These are phyloP conservation scores for Aspergillus hiratsukae DNA, from an alignment of 2,329 filamentous ascomycete genomes.

Conservation along the genomic window DNA sequence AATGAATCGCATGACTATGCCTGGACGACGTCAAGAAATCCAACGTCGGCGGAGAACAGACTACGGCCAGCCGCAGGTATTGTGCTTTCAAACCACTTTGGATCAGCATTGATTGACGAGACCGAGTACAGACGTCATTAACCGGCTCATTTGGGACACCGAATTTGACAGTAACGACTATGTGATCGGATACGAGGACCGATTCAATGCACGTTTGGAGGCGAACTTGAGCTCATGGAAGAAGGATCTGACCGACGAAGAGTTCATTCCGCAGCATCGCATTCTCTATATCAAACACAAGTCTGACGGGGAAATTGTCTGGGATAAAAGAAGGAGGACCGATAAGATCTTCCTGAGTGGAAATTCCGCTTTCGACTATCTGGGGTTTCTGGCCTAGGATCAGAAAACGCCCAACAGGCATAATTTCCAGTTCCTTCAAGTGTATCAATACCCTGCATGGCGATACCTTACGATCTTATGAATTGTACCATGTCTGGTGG, in stretches of 20 bases:
- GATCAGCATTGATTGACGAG: neutral
- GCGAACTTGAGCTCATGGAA: constrained; percentile 49
- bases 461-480: neutral
- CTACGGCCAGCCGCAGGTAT: constrained; percentile 12
- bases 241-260: constrained; percentile 50
- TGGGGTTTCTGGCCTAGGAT: constrained; percentile 23
- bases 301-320: constrained; percentile 41
- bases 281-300: constrained; percentile 48
- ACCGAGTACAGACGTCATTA: constrained; percentile 39
- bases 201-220: constrained; percentile 49
- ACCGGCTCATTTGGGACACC: constrained; percentile 49
- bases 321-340: constrained; percentile 47
- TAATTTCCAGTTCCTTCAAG: neutral
- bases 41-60: constrained; percentile 11
- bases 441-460: neutral
- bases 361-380: constrained; percentile 27
- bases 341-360: constrained; percentile 48
- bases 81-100: neutral
- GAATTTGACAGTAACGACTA: constrained; percentile 43
- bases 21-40: neutral
- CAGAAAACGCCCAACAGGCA: neutral
- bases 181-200: constrained; percentile 51
- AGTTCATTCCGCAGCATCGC: constrained; percentile 54
- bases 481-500: neutral
- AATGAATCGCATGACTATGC: neutral